These are phyloP conservation scores for Salvia miltiorrhiza DNA, from an alignment of 257 asterid genomes.

Conservation along the genomic window DNA sequence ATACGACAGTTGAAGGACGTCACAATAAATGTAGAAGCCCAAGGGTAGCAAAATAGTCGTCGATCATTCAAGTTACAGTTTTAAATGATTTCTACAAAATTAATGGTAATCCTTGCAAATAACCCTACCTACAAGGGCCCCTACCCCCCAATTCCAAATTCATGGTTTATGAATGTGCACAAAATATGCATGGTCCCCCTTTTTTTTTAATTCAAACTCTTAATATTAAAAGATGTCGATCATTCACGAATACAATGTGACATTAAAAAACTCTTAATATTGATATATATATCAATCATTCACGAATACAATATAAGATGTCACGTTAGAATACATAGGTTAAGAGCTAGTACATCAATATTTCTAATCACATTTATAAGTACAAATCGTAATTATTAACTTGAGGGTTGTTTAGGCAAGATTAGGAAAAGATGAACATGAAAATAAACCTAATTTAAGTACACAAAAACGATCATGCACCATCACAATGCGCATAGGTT, in stretches of 20 bases:
- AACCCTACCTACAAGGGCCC: conserved; percentile 42
- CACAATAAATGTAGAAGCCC: conserved; percentile 22
- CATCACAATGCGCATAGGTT: no score
- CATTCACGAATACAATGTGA: no score
- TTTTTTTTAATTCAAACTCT: conserved; percentile 6
- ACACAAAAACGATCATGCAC: no score
- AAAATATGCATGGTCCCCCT: conserved; percentile 32
- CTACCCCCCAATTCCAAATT: conserved; percentile 29
- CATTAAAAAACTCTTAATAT: no score
- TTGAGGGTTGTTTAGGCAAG: background rate
- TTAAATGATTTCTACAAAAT: conserved; percentile 17
- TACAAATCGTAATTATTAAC: background rate
- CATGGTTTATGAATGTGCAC: conserved; percentile 22
- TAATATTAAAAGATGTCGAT: no score
- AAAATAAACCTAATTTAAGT: no score
- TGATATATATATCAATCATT: no score
- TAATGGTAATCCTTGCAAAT: conserved; percentile 27
- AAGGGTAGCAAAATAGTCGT: conserved; percentile 29
- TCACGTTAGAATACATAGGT: no score
- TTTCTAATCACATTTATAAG: background rate
- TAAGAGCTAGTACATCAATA: no score
- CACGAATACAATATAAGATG: no score
- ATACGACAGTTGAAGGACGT: background rate
- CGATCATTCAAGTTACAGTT: conserved; percentile 13
- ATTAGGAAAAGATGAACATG: background rate